Percentiles rank a stretch among this genome's conserved stretches.
phyloP scores from a whole-genome alignment of 768 basidiomycete genomes.

The Rhodotorula kratochvilovae region DNA sequence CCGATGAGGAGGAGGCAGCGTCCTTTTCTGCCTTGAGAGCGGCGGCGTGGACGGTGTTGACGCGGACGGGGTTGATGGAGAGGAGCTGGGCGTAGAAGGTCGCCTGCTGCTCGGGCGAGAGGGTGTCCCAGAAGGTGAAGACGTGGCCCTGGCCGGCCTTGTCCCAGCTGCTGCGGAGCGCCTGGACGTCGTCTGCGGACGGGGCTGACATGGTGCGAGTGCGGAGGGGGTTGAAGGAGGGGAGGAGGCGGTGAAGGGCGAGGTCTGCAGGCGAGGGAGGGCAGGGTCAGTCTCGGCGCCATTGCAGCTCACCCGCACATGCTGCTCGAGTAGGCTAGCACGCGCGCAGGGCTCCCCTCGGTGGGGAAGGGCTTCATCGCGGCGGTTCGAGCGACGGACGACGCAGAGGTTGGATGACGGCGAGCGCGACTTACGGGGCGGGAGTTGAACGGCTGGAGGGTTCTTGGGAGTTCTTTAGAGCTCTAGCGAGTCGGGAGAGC shows the following conservation, averaged over 20 bases:
- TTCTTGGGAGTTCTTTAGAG: no score
- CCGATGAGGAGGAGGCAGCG: conserved; percentile 49
- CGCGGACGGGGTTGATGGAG: conserved; percentile 77
- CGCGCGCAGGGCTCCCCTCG: no score
- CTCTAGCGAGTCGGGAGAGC: no score
- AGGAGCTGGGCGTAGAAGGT: conserved; percentile 68
- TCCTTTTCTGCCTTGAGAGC: conserved; percentile 66
- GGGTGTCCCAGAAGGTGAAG: conserved; percentile 75
- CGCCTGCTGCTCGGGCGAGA: conserved; percentile 62
- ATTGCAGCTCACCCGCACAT: no score
- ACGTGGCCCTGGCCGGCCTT: conserved; percentile 71
- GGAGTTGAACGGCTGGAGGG: no score
- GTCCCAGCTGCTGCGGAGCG: conserved; percentile 23
- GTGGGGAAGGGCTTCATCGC: no score
- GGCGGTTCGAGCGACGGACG: no score
- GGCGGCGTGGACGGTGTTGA: conserved; percentile 78
- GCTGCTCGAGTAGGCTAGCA: no score
- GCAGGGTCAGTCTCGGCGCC: background rate
- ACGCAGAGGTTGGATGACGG: no score
- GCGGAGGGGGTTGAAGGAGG: background rate
- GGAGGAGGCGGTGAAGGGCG: background rate
- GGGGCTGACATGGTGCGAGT: conserved; percentile 3
- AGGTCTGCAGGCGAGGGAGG: background rate
- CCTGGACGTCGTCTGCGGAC: conserved; percentile 7
- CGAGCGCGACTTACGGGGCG: no score